Evolutionary conservation across 2,329 filamentous ascomycete species (phyloP).

Genomic region (Apiospora saccharicola): DNA sequence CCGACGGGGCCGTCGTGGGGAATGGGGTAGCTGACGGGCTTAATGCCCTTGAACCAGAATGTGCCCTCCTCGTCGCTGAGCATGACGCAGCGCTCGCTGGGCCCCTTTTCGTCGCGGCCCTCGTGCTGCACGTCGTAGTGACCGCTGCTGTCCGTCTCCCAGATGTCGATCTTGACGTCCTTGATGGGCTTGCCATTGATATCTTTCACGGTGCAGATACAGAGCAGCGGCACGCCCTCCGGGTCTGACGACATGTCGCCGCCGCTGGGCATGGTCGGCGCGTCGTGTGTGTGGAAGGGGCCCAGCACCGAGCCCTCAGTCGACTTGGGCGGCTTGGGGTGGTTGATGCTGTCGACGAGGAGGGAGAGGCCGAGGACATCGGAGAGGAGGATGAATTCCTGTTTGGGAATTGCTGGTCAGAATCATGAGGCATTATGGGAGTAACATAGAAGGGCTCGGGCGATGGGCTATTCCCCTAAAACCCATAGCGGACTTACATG

Average conservation of each 20-base stretch:
- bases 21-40: constrained; percentile 86
- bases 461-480: no score
- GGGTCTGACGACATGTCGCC: constrained; percentile 72
- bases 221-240: constrained; percentile 73
- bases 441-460: not conserved
- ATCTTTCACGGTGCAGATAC: constrained; percentile 76
- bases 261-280: constrained; percentile 63
- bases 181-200: constrained; percentile 67
- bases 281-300: constrained; percentile 85
- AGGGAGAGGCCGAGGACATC: constrained; percentile 82
- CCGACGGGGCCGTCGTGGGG: constrained; percentile 86
- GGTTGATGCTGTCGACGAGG: constrained; percentile 83
- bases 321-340: constrained; percentile 73
- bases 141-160: constrained; percentile 84
- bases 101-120: constrained; percentile 58
- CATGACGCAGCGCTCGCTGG: constrained; percentile 78
- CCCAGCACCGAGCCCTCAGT: constrained; percentile 85
- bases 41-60: constrained; percentile 88
- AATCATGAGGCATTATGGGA: no score
- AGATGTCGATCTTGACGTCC: constrained; percentile 79
- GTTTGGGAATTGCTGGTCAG: not conserved
- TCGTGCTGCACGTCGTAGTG: constrained; percentile 84
- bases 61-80: constrained; percentile 72
- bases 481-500: constrained; percentile 58
- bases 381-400: constrained; percentile 84